Percentiles rank a stretch among this genome's conserved stretches.
Conservation (phyloP, 2,329 filamentous ascomycete genomes). For the Alternaria sp. region DNA sequence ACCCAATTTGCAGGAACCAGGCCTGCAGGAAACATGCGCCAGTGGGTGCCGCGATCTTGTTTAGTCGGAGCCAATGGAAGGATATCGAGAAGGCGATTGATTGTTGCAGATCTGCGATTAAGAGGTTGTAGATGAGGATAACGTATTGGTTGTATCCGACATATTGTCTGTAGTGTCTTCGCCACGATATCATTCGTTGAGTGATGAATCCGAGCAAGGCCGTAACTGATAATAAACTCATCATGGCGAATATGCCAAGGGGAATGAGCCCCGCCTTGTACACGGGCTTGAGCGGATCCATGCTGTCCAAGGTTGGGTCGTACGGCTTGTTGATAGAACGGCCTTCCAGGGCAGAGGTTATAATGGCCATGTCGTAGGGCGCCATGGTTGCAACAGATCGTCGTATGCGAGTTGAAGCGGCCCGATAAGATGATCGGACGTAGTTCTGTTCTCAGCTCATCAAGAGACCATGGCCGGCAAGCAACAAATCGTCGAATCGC, state of each 20-base stretch:
- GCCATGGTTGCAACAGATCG: slow-evolving; percentile 13
- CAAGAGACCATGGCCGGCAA: slow-evolving; percentile 25
- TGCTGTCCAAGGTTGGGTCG: slow-evolving; percentile 36
- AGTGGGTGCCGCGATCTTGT: slow-evolving; percentile 54
- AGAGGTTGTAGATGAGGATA: slow-evolving; percentile 61
- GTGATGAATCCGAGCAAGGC: slow-evolving; percentile 57
- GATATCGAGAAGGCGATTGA: slow-evolving; percentile 59
- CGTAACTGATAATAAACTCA: slow-evolving; percentile 56
- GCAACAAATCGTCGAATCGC: slow-evolving; percentile 7
- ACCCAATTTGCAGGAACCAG: slow-evolving; percentile 58
- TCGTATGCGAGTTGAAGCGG: neutral
- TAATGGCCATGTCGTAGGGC: slow-evolving; percentile 11
- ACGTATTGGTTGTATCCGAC: slow-evolving; percentile 63
- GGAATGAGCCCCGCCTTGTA: slow-evolving; percentile 54
- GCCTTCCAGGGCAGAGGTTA: slow-evolving; percentile 12
- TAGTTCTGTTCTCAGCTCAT: slow-evolving; percentile 12
- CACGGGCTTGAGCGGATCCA: slow-evolving; percentile 38
- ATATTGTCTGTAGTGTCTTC: slow-evolving; percentile 55
- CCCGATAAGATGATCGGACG: slow-evolving; percentile 3
- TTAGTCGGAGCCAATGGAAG: slow-evolving; percentile 54
- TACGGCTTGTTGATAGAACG: slow-evolving; percentile 25
- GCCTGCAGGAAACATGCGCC: slow-evolving; percentile 59
- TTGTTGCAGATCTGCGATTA: slow-evolving; percentile 61
- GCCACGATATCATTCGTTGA: slow-evolving; percentile 60
- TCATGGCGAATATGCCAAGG: slow-evolving; percentile 54